Evolutionary conservation across 805 yeast genomes (phyloP).

Genomic region (Ogataea polymorpha): DNA sequence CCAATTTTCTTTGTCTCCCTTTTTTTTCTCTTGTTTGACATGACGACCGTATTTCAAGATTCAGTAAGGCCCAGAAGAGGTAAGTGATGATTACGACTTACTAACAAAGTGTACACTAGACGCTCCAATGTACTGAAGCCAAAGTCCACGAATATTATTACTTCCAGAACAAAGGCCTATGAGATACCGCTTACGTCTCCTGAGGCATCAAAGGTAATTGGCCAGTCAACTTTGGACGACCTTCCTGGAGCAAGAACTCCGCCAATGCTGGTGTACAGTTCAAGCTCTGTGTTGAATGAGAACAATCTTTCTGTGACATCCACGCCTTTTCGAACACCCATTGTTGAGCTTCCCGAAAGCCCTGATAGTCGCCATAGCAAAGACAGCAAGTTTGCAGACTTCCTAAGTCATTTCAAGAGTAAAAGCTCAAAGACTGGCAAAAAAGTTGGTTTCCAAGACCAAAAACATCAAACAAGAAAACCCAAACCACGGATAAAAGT

Average conservation of each 20-base stretch:
- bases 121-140: conserved; percentile 8
- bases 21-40: background rate
- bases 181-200: background rate
- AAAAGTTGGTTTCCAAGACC: conserved; percentile 16
- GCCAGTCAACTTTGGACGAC: conserved; percentile 18
- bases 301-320: conserved; percentile 17
- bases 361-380: background rate
- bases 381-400: conserved; percentile 5
- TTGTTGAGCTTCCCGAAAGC: background rate
- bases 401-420: conserved; percentile 8
- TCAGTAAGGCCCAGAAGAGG: conserved; percentile 2
- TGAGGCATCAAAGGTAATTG: conserved; percentile 11
- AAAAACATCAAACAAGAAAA: background rate
- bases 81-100: background rate
- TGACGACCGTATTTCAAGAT: conserved; percentile 2
- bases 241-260: conserved; percentile 24
- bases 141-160: conserved; percentile 10
- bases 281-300: conserved; percentile 15
- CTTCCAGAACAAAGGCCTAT: conserved; percentile 1
- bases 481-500: background rate
- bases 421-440: conserved; percentile 5
- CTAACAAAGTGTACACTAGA: conserved; percentile 3
- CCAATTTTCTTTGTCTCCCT: conserved; percentile 2
- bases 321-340: conserved; percentile 16
- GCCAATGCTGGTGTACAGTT: conserved; percentile 15